A percentile compares a stretch with the other conserved stretches of the same genome.
Conservation (phyloP, 176 grass and related monocot genomes). For the Tillandsia fasciculata region DNA sequence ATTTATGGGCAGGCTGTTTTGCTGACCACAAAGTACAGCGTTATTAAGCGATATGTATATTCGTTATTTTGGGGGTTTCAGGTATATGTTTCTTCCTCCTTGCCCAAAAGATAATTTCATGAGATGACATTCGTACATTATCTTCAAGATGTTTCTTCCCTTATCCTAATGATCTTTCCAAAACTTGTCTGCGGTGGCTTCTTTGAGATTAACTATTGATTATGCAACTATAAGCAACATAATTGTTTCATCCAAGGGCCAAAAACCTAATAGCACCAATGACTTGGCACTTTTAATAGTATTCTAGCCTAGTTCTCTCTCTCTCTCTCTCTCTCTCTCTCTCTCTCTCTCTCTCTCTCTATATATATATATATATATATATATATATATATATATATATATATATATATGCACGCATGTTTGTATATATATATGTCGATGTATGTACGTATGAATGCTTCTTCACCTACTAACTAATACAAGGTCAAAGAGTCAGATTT, state of each 20-base stretch:
- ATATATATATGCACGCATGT: not conserved
- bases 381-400: too few species aligned
- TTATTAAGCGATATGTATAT: constrained; percentile 78
- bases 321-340: too few species aligned
- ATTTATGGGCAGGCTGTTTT: constrained; percentile 73
- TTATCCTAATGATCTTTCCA: too few species aligned
- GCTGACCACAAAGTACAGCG: constrained; percentile 49
- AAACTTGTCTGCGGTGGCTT: too few species aligned
- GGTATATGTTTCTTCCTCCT: constrained; percentile 34
- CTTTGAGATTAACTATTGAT: not conserved
- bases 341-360: too few species aligned
- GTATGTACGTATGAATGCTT: not conserved
- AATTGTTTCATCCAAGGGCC: not conserved
- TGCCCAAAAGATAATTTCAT: not conserved
- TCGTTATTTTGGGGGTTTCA: constrained; percentile 96
- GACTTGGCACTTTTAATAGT: too few species aligned
- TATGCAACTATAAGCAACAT: not conserved
- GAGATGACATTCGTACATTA: not conserved
- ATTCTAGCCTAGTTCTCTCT: too few species aligned
- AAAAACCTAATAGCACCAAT: too few species aligned
- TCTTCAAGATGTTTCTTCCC: not conserved
- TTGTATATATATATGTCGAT: not conserved
- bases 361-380: too few species aligned
- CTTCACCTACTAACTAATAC: too few species aligned
- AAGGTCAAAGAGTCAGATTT: too few species aligned